These are phyloP conservation scores for Saxophila tyrrhenica DNA, from an alignment of 495 filamentous ascomycete genomes.

Conservation along the genomic window DNA sequence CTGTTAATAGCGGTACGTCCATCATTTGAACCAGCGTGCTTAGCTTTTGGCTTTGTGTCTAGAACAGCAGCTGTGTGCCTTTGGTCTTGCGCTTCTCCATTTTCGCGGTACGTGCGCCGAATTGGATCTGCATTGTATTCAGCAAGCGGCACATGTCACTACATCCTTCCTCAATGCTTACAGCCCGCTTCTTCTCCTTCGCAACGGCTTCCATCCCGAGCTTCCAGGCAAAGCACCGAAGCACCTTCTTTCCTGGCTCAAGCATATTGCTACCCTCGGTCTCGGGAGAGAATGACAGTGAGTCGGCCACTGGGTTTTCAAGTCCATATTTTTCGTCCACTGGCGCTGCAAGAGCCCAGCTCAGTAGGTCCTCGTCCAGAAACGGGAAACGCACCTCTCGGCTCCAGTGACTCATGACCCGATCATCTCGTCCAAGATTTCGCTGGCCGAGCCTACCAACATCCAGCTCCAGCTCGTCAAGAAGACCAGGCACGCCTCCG, in stretches of 20 bases:
- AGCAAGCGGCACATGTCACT: background rate
- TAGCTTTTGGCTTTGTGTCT: no score
- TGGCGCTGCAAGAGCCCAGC: constrained; percentile 61
- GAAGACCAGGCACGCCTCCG: constrained; percentile 53
- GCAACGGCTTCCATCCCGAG: constrained; percentile 61
- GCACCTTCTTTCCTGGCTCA: constrained; percentile 68
- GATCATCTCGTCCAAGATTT: constrained; percentile 88
- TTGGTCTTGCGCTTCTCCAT: constrained; percentile 33
- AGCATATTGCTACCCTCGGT: constrained; percentile 25
- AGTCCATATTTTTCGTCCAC: constrained; percentile 85
- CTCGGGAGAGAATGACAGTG: background rate
- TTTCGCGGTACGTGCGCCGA: constrained; percentile 34
- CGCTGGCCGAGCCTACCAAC: constrained; percentile 77
- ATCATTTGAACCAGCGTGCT: no score
- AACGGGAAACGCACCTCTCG: constrained; percentile 87
- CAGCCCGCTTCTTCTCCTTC: constrained; percentile 80
- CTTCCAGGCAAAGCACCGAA: constrained; percentile 65
- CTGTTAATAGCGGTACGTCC: no score
- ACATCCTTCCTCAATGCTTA: no score
- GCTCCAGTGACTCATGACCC: constrained; percentile 80
- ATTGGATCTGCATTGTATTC: constrained; percentile 27
- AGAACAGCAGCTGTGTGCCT: constrained; percentile 25
- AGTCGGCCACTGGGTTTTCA: constrained; percentile 18
- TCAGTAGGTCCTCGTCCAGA: constrained; percentile 75
- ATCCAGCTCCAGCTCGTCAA: constrained; percentile 79